Evolutionary conservation across 2,329 filamentous ascomycete genomes (phyloP).

Genomic region (Didymella sp.): DNA sequence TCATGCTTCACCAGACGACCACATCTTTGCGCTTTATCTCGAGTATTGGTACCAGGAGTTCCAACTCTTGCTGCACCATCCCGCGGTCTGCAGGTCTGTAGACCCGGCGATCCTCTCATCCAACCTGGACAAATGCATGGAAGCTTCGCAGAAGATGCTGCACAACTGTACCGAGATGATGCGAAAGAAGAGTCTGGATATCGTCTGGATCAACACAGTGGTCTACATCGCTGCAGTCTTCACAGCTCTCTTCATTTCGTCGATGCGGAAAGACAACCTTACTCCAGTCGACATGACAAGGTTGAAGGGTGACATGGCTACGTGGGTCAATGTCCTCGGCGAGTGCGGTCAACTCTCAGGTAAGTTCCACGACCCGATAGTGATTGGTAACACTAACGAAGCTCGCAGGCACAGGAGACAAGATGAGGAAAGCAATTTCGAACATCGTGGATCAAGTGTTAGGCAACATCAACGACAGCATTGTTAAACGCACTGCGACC

Average conservation of each 20-base stretch:
- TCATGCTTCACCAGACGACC: conserved; percentile 55
- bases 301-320: conserved; percentile 72
- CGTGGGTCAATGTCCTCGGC: conserved; percentile 72
- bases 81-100: conserved; percentile 57
- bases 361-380: conserved; percentile 49
- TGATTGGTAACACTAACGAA: background rate
- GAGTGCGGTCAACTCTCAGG: conserved; percentile 72
- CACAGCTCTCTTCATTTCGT: conserved; percentile 72
- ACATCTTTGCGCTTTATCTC: conserved; percentile 58
- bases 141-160: conserved; percentile 70
- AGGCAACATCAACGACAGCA: conserved; percentile 55
- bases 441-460: conserved; percentile 59
- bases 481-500: conserved; percentile 53
- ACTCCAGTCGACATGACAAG: conserved; percentile 64
- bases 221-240: conserved; percentile 77
- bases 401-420: conserved; percentile 54
- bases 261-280: conserved; percentile 69
- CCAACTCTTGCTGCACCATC: conserved; percentile 61
- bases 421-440: conserved; percentile 57
- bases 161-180: conserved; percentile 65
- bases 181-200: conserved; percentile 72
- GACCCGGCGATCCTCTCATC: conserved; percentile 67
- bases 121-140: conserved; percentile 66
- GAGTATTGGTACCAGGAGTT: conserved; percentile 59
- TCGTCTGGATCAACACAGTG: conserved; percentile 77